Base-by-base conservation (phyloP, 2,329 filamentous ascomycete species). In the Ascochyta fabae region DNA sequence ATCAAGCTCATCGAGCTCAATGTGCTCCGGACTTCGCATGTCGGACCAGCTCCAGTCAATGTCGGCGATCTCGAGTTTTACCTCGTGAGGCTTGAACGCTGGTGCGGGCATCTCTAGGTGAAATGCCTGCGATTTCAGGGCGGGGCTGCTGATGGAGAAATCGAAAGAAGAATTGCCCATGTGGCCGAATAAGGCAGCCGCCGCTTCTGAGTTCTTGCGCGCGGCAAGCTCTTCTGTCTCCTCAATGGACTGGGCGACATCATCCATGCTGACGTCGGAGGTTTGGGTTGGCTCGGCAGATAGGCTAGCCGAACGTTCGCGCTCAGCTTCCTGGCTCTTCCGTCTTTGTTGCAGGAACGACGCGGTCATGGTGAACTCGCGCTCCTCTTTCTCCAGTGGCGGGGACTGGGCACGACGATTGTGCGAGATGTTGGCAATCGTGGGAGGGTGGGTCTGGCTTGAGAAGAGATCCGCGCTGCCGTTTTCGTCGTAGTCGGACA, bases 311-410 rank as follows among this genome's bases (percentile, higher is more conserved):
- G 75, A 75, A 47, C 79, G 77, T 47, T 68, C 58, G 70, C 65
- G 74, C 69, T 69, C 78, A 52, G 64, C 77, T 65, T 67, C 73
- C 61, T 70, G 72, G 57, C 75, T 81, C 72, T 67, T 77, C 59
- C 75, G 80, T 62, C 81, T 83, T 77, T 83, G 81, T 56, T 86
- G 91, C 66, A 98, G 85, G 44, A 89, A 91, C 64, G 92, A 91
- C 15, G 95, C 95, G 1, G 93, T 98, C 77, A 96, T 91, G 6
- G 94, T 97, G 72, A 99, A 99, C 76, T 98, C 95, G 71, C 90
- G 91, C 81, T 98, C 94, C 67, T 98, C 94, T 68, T 90, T 92
- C 78, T 98, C 94, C 34, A 98, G 82, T 15, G 92, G 92, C 47
- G 94, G 93, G 61, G 91, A 95, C 23, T 89, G 87, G n/a, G 88